phyloP scores from a whole-genome alignment of 108 stramenopile species.

The Parietichytrium sp. region DNA sequence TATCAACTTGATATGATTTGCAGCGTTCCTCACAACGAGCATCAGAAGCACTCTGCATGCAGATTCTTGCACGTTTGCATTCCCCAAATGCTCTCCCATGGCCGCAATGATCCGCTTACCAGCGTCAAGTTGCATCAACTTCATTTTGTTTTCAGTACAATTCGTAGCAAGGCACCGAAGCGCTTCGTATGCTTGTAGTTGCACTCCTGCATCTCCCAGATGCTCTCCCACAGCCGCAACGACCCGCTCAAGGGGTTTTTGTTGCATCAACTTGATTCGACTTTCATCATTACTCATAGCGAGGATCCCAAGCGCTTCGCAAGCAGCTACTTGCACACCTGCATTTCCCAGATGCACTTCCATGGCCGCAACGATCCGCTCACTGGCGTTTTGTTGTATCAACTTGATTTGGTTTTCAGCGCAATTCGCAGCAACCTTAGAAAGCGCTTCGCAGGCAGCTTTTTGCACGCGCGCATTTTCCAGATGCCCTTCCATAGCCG shows the following conservation, averaged over 20 bases:
- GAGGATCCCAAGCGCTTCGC: neutral
- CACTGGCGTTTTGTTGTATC: neutral
- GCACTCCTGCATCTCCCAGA: neutral
- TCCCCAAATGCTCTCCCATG: neutral
- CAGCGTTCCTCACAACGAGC: neutral
- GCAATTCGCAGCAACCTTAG: neutral
- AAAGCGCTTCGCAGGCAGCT: neutral
- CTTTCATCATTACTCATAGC: neutral
- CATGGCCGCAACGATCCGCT: neutral
- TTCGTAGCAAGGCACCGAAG: neutral
- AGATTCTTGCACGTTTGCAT: neutral
- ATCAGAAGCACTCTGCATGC: neutral
- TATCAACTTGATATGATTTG: neutral
- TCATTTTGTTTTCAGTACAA: neutral
- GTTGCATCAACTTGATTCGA: neutral
- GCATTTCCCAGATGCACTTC: neutral
- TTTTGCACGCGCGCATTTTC: neutral
- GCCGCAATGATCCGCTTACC: neutral
- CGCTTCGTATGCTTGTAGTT: neutral
- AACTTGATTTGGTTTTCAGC: neutral
- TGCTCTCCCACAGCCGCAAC: neutral
- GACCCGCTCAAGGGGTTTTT: neutral
- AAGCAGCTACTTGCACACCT: neutral
- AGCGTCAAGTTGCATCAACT: neutral
- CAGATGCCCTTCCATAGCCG: neutral